Evolutionary conservation across 2,329 filamentous ascomycete species (phyloP).

Genomic region (Cyanodermella asteris): DNA sequence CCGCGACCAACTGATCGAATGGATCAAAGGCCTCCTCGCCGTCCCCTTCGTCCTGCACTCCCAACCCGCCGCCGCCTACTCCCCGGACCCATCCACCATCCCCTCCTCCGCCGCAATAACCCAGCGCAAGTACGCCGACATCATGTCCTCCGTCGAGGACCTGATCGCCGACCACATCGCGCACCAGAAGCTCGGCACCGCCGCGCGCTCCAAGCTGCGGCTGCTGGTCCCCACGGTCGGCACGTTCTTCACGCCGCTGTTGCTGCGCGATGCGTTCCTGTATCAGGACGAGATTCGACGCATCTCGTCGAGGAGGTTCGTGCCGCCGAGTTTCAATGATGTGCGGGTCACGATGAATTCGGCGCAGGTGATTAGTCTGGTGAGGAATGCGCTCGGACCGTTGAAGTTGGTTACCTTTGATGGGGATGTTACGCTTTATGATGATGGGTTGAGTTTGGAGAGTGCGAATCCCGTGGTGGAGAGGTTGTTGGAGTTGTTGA

Average conservation of each 20-base stretch:
- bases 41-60: conserved; percentile 94
- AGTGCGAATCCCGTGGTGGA: conserved; percentile 56
- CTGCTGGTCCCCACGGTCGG: conserved; percentile 78
- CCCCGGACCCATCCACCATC: conserved; percentile 32
- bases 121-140: conserved; percentile 78
- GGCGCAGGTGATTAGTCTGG: conserved; percentile 81
- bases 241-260: conserved; percentile 83
- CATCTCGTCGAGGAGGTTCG: conserved; percentile 80
- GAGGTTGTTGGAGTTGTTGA: conserved; percentile 47
- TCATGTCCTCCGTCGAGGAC: conserved; percentile 78
- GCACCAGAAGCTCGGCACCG: conserved; percentile 42
- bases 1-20: conserved; percentile 36
- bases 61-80: conserved; percentile 71
- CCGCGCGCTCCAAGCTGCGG: conserved; percentile 69
- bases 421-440: conserved; percentile 90
- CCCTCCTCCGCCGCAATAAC: conserved; percentile 57
- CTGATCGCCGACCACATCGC: conserved; percentile 81
- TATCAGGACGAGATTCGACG: conserved; percentile 70
- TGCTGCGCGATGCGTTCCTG: conserved; percentile 83
- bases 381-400: conserved; percentile 42
- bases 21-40: conserved; percentile 86
- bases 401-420: conserved; percentile 87
- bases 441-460: conserved; percentile 62
- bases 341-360: conserved; percentile 84
- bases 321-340: conserved; percentile 93